These are phyloP conservation scores for Trifolium pratense DNA, from an alignment of 306 rosid genomes.

Conservation along the genomic window DNA sequence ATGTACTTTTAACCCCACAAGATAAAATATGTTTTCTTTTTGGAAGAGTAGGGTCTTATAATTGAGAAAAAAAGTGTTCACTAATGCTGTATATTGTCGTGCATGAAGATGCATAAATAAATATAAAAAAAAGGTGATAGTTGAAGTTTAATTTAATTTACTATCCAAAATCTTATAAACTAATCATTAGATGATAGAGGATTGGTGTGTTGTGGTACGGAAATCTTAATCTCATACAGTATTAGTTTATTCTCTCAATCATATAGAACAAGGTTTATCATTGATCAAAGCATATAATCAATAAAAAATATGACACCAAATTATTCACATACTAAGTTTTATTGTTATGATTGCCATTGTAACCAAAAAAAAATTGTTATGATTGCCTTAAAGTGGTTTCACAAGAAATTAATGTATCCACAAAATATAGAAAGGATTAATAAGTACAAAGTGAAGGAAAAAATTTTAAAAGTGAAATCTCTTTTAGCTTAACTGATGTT, in stretches of 20 bases:
- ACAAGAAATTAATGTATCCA: too few species aligned
- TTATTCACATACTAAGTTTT: constrained; percentile 26
- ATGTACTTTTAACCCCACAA: constrained; percentile 15
- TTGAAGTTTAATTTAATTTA: constrained; percentile 33
- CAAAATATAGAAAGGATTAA: too few species aligned
- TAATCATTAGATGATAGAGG: constrained; percentile 49
- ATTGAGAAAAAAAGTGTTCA: constrained; percentile 11
- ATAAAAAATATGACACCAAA: constrained; percentile 17
- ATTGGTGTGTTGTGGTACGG: constrained; percentile 41
- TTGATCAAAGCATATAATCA: not conserved
- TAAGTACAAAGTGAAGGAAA: too few species aligned
- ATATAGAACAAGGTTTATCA: constrained; percentile 28
- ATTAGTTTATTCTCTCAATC: constrained; percentile 25
- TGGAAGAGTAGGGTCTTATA: constrained; percentile 36
- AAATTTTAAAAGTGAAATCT: too few species aligned
- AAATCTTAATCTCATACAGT: constrained; percentile 30
- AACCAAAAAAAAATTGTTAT: too few species aligned
- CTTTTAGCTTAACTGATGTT: too few species aligned
- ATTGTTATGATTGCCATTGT: too few species aligned
- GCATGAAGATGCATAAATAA: constrained; percentile 26
- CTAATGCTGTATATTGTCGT: constrained; percentile 24
- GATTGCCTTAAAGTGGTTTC: constrained; percentile 25
- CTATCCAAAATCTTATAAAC: constrained; percentile 43
- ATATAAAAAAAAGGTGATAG: not conserved
- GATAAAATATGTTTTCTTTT: constrained; percentile 27